These are phyloP conservation scores for Naganishia vaughanmartiniae DNA, from an alignment of 768 basidiomycete species.

Conservation along the genomic window DNA sequence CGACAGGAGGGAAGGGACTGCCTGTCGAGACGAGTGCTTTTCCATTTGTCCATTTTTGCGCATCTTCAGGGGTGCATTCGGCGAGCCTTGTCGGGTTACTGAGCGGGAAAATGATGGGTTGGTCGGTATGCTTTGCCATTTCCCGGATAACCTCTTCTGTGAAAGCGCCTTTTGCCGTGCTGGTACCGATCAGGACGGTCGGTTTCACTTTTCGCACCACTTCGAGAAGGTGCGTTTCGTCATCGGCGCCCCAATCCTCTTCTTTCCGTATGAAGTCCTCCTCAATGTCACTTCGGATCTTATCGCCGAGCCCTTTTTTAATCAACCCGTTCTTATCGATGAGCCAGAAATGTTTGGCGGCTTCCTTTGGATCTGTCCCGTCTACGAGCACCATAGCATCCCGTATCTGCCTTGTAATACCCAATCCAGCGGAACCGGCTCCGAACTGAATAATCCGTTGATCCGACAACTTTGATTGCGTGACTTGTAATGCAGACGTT, in stretches of 20 bases:
- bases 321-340: slow-evolving; percentile 69
- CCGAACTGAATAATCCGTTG: slow-evolving; percentile 78
- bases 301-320: slow-evolving; percentile 56
- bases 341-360: slow-evolving; percentile 67
- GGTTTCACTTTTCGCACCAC: slow-evolving; percentile 72
- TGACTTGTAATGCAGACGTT: slow-evolving; percentile 47
- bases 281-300: slow-evolving; percentile 55
- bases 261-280: slow-evolving; percentile 59
- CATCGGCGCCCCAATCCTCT: slow-evolving; percentile 58
- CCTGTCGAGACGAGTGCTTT: slow-evolving; percentile 79
- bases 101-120: slow-evolving; percentile 78
- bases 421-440: slow-evolving; percentile 70
- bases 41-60: slow-evolving; percentile 74
- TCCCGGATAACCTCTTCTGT: slow-evolving; percentile 49
- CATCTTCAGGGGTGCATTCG: slow-evolving; percentile 60
- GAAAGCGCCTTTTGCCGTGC: slow-evolving; percentile 69
- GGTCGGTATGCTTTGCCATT: slow-evolving; percentile 63
- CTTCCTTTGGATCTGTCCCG: slow-evolving; percentile 59
- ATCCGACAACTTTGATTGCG: slow-evolving; percentile 69
- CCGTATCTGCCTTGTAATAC: slow-evolving; percentile 68
- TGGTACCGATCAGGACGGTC: slow-evolving; percentile 80
- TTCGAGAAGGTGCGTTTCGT: slow-evolving; percentile 58
- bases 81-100: slow-evolving; percentile 75
- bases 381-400: slow-evolving; percentile 65
- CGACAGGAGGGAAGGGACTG: slow-evolving; percentile 73